Base-by-base conservation (phyloP, 768 basidiomycete genomes). In the Russula foetens region DNA sequence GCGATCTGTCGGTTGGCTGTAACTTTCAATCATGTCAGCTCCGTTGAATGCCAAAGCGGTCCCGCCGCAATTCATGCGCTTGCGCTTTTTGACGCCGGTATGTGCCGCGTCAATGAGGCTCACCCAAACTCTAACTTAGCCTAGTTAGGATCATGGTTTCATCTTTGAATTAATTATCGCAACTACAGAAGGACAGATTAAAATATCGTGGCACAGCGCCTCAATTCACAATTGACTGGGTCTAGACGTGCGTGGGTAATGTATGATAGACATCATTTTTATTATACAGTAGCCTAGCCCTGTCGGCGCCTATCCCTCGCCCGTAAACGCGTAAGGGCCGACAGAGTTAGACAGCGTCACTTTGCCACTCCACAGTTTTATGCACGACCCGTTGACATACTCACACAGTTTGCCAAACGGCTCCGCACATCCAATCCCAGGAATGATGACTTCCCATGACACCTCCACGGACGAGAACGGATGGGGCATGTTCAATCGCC, bases 31-130 rank as follows among this genome's bases (percentile, higher is more conserved):
- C 4, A 21, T 29, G 19, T 8, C 24, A 47, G 46, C 28, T 47
- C 15, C 46, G 7, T 46, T 14, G 33, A 21, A 33, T 24, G 14
- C 23, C 33, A 24, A 26, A 19, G 21, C 23, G 0, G 38, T 28
- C 52, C 12, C 26, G 24, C 17, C 12, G 19, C 28, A 38, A 23
- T 52, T 15, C 39, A 14, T 41, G 7, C 39, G 24, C 24, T 38
- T 14, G 9, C 26, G 7, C 17, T 19, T 17, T 12, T 19, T 29
- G 4, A 29, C 26, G 48, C 48, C 24, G 39, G 28, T 31, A 39
- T 47, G 56, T 56, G 49, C 33, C 50, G 50, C n/a, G 35, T 52
- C 41, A 58, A 35, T 11, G 49, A 48, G 49, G 49, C 56, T 54
- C 12, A n/a, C 8, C 19, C 24, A 33, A 52, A 55, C 23, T 50